Evolutionary conservation across 2,329 filamentous ascomycete species (phyloP), one percentile per base, ranked within the genome.

Genomic region (Domatiomyces globalis): DNA sequence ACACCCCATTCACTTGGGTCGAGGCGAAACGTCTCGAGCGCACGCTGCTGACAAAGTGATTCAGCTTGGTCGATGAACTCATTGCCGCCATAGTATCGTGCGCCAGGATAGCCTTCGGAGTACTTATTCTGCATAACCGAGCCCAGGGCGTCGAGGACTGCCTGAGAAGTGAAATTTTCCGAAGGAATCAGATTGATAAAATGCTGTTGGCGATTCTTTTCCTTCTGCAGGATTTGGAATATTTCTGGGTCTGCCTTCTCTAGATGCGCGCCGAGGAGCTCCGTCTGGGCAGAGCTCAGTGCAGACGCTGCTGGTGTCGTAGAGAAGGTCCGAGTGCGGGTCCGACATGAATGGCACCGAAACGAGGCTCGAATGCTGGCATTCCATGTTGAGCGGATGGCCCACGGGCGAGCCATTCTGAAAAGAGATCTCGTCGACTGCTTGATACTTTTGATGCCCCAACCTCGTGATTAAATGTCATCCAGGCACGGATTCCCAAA

Each of bases 91-190:
- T 98, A 98, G 80, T 98, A 98, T 72, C 92, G 84, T 63, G 92
- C 92, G 68, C 92, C 92, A 61, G 92, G 92, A 71, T 95, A 95
- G 60, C 92, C 92, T 78, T 98, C 92, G 17, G 88, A 95, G 80
- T 98, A 98, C 77, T 98, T 98, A 81, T 98, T 95, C 72, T 86
- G 87, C 85, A 92, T 94, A 69, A 85, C 84, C 53, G 83, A 89
- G 65, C 92, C 92, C 60, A 98, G 82, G 55, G 92, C 92, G 74
- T 98, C 89, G 75, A 95, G 95, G 65, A 98, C 92, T 64, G 92
- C 89, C 63, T 89, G 88, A 57, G 92, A 98, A 53, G 92, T 98
- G 73, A 98, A 89, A 78, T 98, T 98, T 77, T 98, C 92, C 52
- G 92, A 96, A 66, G 92, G 90, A 65, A 98, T 98, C 68, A 98